phyloP scores from a whole-genome alignment of 179 eudicot species.

The Monotropa hypopitys region DNA sequence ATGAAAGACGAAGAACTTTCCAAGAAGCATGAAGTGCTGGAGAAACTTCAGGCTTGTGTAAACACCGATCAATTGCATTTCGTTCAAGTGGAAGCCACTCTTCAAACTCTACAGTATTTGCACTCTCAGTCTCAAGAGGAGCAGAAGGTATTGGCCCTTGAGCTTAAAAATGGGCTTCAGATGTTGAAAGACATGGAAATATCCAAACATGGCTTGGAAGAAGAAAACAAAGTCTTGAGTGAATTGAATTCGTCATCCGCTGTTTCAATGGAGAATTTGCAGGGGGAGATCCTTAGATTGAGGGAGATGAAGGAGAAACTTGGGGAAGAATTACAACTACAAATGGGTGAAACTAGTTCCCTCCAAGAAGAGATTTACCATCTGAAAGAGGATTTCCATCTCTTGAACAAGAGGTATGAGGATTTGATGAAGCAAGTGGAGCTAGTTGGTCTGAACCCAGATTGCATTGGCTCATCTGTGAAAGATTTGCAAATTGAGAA shows the following conservation, averaged over 20 bases:
- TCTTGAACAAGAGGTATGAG: constrained; percentile 41
- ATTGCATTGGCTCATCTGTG: constrained; percentile 36
- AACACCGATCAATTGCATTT: constrained; percentile 46
- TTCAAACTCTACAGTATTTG: constrained; percentile 39
- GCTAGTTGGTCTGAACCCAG: constrained; percentile 52
- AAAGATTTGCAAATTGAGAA: constrained; percentile 59
- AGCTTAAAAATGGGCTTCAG: constrained; percentile 54
- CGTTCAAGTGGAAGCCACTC: constrained; percentile 58
- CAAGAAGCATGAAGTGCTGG: constrained; percentile 51
- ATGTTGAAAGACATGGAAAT: constrained; percentile 53
- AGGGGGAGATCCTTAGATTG: constrained; percentile 39
- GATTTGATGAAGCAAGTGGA: constrained; percentile 44
- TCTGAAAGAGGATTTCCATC: constrained; percentile 54
- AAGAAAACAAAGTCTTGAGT: constrained; percentile 47
- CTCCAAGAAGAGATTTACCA: constrained; percentile 46
- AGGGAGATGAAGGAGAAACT: constrained; percentile 64
- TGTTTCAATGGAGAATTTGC: constrained; percentile 33
- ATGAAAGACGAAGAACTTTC: constrained; percentile 53
- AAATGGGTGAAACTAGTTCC: constrained; percentile 36
- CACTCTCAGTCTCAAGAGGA: constrained; percentile 72
- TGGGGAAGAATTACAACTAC: constrained; percentile 52
- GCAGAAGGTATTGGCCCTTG: constrained; percentile 59
- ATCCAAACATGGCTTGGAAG: constrained; percentile 50
- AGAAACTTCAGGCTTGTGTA: constrained; percentile 39
- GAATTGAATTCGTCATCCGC: constrained; percentile 33